Percentiles rank a stretch among this genome's conserved stretches.
These are phyloP conservation scores for Phytopythium vexans DNA, from an alignment of 352 stramenopile species.

Conservation along the genomic window DNA sequence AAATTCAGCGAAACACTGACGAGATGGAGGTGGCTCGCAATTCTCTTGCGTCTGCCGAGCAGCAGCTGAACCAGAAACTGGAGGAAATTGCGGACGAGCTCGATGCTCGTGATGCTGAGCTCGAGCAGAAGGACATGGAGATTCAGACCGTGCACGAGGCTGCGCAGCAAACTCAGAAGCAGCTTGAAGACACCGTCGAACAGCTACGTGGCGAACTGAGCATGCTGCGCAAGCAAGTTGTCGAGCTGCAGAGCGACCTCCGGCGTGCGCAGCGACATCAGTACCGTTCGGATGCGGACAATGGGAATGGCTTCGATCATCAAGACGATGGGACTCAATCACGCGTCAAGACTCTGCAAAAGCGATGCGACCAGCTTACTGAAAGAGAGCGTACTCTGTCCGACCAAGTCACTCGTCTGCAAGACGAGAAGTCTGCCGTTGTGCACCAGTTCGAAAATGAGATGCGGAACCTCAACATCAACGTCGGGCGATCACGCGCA, in stretches of 20 bases:
- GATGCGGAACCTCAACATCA: slow-evolving; percentile 39
- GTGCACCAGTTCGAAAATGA: slow-evolving; percentile 34
- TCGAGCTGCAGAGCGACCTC: slow-evolving; percentile 1
- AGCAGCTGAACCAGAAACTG: slow-evolving; percentile 41
- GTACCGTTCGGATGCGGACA: background rate
- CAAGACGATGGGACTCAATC: slow-evolving; percentile 10
- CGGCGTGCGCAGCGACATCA: slow-evolving; percentile 1
- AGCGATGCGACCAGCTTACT: slow-evolving; percentile 25
- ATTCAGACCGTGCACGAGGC: slow-evolving; percentile 15
- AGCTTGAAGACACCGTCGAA: background rate
- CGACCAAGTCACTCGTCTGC: slow-evolving; percentile 31
- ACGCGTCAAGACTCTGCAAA: slow-evolving; percentile 20
- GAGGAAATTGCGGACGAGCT: slow-evolving; percentile 35
- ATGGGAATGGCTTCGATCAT: background rate
- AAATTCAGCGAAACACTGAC: slow-evolving; percentile 35
- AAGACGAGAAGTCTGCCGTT: slow-evolving; percentile 33
- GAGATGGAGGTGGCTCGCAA: slow-evolving; percentile 37
- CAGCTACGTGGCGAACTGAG: background rate
- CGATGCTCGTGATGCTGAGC: slow-evolving; percentile 20
- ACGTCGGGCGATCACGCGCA: slow-evolving; percentile 13
- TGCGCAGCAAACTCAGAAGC: background rate
- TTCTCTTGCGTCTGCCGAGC: slow-evolving; percentile 37
- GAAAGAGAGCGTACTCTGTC: slow-evolving; percentile 26
- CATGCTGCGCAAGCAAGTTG: background rate
- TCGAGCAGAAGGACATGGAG: slow-evolving; percentile 26